Conservation (phyloP, 768 basidiomycete genomes). For the Agrocybe chaxingu region DNA sequence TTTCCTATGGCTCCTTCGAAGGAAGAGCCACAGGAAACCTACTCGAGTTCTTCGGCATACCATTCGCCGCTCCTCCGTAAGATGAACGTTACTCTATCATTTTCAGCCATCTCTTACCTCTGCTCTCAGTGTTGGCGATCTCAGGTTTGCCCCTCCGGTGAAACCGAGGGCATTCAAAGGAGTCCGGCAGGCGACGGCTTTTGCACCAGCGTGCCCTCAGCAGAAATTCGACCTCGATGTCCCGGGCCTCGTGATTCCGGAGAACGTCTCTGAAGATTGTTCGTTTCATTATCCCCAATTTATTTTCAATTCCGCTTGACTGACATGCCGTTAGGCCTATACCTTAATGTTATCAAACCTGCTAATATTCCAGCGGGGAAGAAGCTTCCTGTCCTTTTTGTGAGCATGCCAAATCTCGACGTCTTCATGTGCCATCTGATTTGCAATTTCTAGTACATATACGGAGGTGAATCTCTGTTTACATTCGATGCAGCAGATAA, state of each 20-base stretch:
- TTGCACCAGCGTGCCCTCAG: slow-evolving; percentile 9
- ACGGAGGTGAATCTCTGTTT: slow-evolving; percentile 2
- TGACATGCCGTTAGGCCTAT: slow-evolving; percentile 6
- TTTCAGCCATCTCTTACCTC: too few relatives aligned
- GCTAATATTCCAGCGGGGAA: not conserved
- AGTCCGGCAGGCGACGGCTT: slow-evolving; percentile 5
- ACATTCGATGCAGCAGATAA: too few relatives aligned
- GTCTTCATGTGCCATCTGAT: not conserved
- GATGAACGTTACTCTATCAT: not conserved
- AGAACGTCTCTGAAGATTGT: slow-evolving; percentile 7
- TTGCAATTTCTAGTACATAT: slow-evolving; percentile 9
- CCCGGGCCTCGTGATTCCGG: not conserved
- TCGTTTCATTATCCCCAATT: not conserved
- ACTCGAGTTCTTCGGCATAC: slow-evolving; percentile 8
- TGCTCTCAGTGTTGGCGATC: slow-evolving; percentile 1
- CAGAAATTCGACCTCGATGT: not conserved
- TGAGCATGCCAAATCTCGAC: not conserved
- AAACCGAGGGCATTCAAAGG: not conserved
- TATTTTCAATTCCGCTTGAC: not conserved
- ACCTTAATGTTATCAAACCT: slow-evolving; percentile 13
- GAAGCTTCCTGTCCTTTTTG: slow-evolving; percentile 13
- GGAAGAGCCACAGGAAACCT: slow-evolving; percentile 3
- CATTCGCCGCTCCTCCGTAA: slow-evolving; percentile 11
- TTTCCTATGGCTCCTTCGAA: slow-evolving; percentile 8
- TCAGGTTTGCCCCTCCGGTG: slow-evolving; percentile 6